Evolutionary conservation across 192 early-diverging fungal genomes (phyloP), one percentile per base, ranked within the genome.

Genomic region (Coemansia javaensis): DNA sequence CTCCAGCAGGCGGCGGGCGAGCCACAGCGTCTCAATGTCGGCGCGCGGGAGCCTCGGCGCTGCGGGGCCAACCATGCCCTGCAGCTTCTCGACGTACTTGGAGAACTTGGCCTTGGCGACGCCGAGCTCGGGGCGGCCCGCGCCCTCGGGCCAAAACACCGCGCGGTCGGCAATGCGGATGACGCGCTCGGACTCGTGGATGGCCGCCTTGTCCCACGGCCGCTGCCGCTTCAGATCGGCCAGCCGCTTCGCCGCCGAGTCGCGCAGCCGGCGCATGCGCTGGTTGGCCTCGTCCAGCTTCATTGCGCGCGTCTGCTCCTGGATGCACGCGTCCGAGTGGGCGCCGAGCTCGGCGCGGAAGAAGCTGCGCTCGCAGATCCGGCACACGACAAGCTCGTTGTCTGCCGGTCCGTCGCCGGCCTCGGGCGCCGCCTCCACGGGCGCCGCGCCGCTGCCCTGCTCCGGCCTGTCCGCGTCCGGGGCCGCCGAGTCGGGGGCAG

Each of bases 351-450:
- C 77, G 12, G 70, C 49, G 2, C 82, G 65, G 27, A 74, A 54
- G 16, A 93, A 81, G 33, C 75, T 74, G 24, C 89, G 87, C 58
- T 94, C 92, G 43, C 92, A 94, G 41, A 94, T 89, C 14, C 92
- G 74, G 40, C 92, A 94, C 4, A 93, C 66, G 10, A 91, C 82
- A 36, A 63, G 12, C 39, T 62, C 63, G 25, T 50, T 48, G 12
- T 47, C 56, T 7, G 63, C 41, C 10, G 13, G 25, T 2, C 23
- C 38, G n/a, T 15, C 35, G 7, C 24, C 17, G 14, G n/a, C n/a
- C n/a, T 25, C 53, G 1, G 47, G 16, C 10, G 15, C 39, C 2
- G 32, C 28, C 21, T 37, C 33, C 3, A 47, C 11, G 7, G 33
- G 39, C n/a, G 40, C 34, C 7, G 33, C 17, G 2, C 21, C 33